Conservation (phyloP, 306 rosid genomes). For the Trifolium fragiferum region DNA sequence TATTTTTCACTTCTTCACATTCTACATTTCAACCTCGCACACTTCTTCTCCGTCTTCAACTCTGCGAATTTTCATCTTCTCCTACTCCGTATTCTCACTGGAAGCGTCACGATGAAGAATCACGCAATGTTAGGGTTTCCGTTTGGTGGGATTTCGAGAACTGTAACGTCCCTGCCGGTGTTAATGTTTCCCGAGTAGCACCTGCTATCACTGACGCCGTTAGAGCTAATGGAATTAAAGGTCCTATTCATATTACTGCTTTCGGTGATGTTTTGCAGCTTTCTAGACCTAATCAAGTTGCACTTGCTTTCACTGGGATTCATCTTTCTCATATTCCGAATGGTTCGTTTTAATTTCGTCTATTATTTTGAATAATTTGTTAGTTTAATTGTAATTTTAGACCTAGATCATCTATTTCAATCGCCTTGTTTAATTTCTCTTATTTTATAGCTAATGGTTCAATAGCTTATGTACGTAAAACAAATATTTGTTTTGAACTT, state of each 20-base stretch:
- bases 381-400: not conserved
- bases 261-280: constrained; percentile 74
- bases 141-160: constrained; percentile 99
- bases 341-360: constrained; percentile 43
- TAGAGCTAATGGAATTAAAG: constrained; percentile 79
- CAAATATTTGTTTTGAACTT: not conserved
- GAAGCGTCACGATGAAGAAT: constrained; percentile 63
- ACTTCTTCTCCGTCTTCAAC: constrained; percentile 34
- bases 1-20: constrained; percentile 20
- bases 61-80: constrained; percentile 43
- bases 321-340: constrained; percentile 69
- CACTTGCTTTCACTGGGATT: constrained; percentile 73
- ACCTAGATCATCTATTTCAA: not conserved
- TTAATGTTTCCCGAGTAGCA: constrained; percentile 54
- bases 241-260: constrained; percentile 79
- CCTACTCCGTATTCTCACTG: not conserved
- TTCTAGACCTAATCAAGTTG: constrained; percentile 66
- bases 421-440: not conserved
- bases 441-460: not conserved
- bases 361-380: not conserved
- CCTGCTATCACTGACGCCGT: constrained; percentile 63
- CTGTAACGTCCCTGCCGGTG: constrained; percentile 58
- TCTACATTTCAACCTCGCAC: constrained; percentile 18
- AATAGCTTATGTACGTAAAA: not conserved
- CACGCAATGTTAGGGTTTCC: constrained; percentile 68